Base-by-base conservation (phyloP, 345 rosid species). In the Citrus cavaleriei region DNA sequence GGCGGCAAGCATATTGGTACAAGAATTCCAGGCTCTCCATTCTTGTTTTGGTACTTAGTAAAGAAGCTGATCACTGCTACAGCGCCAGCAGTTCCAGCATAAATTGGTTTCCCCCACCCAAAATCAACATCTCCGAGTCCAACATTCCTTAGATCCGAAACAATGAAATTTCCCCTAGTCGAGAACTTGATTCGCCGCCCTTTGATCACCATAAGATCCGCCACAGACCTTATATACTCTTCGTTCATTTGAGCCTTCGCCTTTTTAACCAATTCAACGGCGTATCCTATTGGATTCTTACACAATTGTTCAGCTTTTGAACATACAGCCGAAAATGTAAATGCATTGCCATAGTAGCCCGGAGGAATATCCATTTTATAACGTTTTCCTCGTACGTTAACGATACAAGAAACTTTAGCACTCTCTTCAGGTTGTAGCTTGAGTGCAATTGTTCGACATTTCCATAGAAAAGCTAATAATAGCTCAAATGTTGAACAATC, bases 301-400 rank as follows among this genome's bases (percentile, higher is more conserved):
- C 55, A 6, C 24, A 84, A 64, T 22, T 54, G 22, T 10, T 58
- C 67, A 9, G 77, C 80, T 10, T 37, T 78, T 54, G 84, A 68
- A 28, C 32, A 46, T 4, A 62, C 78, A 0, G 65, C 82, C 2
- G 82, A 77, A 38, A 42, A 73, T 40, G 74, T 79, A 38, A 60
- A 58, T 7, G 68, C 79, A 14, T 80, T 80, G 4, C 84, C 84
- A n/a, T 84, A 84, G 14, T 84, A 84, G 0, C 86, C 86, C 16
- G 13, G 21, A 3, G 81, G 79, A 2, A 80, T 37, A 21, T 4
- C 57, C 72, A 72, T 66, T 54, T 72, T 49, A 19, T 65, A 64
- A 25, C 14, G 10, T 14, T 54, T 72, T 28, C 78, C 64, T 10
- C 83, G 63, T 8, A 60, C 73, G 42, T 83, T 77, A 28, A 72